A percentile compares a stretch with the other conserved stretches of the same genome.
Evolutionary conservation across 2,329 filamentous ascomycete species (phyloP).

Genomic region (Dothiorella sarmentorum): DNA sequence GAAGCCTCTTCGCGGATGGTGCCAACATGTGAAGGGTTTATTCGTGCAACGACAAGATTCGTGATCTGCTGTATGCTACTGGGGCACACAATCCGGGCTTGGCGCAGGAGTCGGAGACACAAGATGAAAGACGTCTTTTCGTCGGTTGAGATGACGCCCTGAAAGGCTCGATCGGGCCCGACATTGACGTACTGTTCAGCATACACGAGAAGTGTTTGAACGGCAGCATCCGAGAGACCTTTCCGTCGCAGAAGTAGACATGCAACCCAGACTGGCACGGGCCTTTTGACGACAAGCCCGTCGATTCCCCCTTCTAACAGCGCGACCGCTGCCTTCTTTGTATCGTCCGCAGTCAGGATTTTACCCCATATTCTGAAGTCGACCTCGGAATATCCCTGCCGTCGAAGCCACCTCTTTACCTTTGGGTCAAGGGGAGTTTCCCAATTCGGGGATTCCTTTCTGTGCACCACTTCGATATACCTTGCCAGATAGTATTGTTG

Average conservation of each 20-base stretch:
- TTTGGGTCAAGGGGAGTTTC: not conserved
- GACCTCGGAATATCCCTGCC: not conserved
- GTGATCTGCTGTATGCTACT: slow-evolving; percentile 43
- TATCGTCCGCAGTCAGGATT: not conserved
- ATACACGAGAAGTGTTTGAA: slow-evolving; percentile 41
- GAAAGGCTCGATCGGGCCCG: not conserved
- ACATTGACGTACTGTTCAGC: not conserved
- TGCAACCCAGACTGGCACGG: slow-evolving; percentile 46
- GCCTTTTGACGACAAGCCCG: not conserved
- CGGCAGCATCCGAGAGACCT: slow-evolving; percentile 39
- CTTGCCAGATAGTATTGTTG: slow-evolving; percentile 5
- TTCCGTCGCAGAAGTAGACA: slow-evolving; percentile 46
- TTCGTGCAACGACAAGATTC: slow-evolving; percentile 36
- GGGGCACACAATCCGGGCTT: slow-evolving; percentile 51
- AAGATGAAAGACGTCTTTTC: slow-evolving; percentile 34
- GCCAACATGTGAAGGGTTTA: slow-evolving; percentile 20
- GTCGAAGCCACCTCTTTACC: not conserved
- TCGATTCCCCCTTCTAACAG: not conserved
- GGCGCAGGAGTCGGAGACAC: slow-evolving; percentile 47
- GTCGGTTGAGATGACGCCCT: not conserved
- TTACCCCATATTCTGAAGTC: slow-evolving; percentile 12
- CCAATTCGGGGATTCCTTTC: not conserved
- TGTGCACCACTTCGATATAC: not conserved
- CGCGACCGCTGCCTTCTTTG: not conserved
- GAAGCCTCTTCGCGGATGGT: not conserved